These are phyloP conservation scores for Pholiota conissans DNA, from an alignment of 768 basidiomycete species.

Conservation along the genomic window DNA sequence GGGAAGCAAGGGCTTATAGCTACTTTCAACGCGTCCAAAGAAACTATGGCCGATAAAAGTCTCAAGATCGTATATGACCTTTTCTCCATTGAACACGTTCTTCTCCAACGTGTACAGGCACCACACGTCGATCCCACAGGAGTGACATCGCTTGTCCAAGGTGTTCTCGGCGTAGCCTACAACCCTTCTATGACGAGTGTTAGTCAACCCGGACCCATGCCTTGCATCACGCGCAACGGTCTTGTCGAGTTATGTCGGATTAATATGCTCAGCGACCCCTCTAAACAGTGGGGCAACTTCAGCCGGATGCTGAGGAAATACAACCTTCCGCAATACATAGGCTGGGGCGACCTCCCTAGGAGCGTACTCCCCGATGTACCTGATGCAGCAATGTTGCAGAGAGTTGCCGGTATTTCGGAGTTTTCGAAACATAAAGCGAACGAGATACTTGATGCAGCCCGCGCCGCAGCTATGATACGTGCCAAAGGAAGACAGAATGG, in stretches of 20 bases:
- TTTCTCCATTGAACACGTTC: slow-evolving; percentile 13
- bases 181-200: neutral
- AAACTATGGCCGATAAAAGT: slow-evolving; percentile 10
- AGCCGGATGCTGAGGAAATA: slow-evolving; percentile 11
- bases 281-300: slow-evolving; percentile 11
- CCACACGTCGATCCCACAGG: slow-evolving; percentile 8
- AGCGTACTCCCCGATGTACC: slow-evolving; percentile 7
- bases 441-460: slow-evolving; percentile 4
- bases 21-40: slow-evolving; percentile 6
- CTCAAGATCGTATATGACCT: slow-evolving; percentile 13
- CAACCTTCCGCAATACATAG: slow-evolving; percentile 7
- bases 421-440: slow-evolving; percentile 4
- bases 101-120: slow-evolving; percentile 7
- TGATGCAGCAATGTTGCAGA: slow-evolving; percentile 10
- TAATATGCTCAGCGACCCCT: slow-evolving; percentile 6
- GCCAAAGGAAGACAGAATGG: slow-evolving; percentile 3
- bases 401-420: slow-evolving; percentile 1
- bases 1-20: slow-evolving; percentile 9
- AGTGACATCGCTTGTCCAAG: slow-evolving; percentile 1
- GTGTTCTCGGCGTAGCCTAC: slow-evolving; percentile 3
- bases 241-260: slow-evolving; percentile 8
- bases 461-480: neutral
- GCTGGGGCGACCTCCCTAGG: slow-evolving; percentile 12
- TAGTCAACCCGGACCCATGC: slow-evolving; percentile 7
- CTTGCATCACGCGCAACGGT: slow-evolving; percentile 11